A percentile compares a stretch with the other conserved stretches of the same genome.
phyloP scores from a whole-genome alignment of 768 basidiomycete species.

The Phylloporus rhodoxanthus region DNA sequence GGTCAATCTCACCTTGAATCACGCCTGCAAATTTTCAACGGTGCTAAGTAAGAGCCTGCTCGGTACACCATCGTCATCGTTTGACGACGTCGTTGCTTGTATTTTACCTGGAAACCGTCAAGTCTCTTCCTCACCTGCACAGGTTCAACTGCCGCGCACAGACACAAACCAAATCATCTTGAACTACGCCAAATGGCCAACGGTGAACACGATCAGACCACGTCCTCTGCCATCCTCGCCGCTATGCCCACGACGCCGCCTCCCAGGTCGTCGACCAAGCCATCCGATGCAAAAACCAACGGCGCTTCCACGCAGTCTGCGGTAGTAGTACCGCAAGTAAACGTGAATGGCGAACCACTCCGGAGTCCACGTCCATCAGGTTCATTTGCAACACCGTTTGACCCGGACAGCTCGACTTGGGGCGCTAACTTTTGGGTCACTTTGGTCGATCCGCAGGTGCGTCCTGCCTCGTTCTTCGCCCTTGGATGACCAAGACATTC shows the following conservation, averaged over 20 bases:
- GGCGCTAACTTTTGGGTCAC: conserved; percentile 95
- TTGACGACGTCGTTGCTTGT: conserved; percentile 13
- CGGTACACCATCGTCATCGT: conserved; percentile 7
- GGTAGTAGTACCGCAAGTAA: conserved; percentile 31
- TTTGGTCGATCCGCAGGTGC: conserved; percentile 81
- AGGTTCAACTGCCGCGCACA: neutral
- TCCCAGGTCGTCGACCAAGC: conserved; percentile 7
- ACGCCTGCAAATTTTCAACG: conserved; percentile 25
- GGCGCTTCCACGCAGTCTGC: conserved; percentile 8
- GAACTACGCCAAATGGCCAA: conserved; percentile 18
- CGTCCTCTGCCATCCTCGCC: conserved; percentile 3
- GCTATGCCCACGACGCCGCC: neutral
- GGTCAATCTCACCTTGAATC: conserved; percentile 19
- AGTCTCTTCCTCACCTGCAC: neutral
- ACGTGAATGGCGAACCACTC: conserved; percentile 31
- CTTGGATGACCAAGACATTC: conserved; percentile 6
- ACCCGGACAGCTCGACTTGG: conserved; percentile 54
- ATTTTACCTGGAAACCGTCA: conserved; percentile 14
- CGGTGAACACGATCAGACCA: conserved; percentile 21
- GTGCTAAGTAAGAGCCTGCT: too few species aligned
- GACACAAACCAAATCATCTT: neutral
- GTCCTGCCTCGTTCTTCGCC: conserved; percentile 21
- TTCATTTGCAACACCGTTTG: conserved; percentile 12
- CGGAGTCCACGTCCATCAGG: conserved; percentile 30
- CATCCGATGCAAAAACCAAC: conserved; percentile 6